Evolutionary conservation across 2,329 filamentous ascomycete genomes (phyloP), one percentile per base, ranked within the genome.

Genomic region (Alternaria triticina): DNA sequence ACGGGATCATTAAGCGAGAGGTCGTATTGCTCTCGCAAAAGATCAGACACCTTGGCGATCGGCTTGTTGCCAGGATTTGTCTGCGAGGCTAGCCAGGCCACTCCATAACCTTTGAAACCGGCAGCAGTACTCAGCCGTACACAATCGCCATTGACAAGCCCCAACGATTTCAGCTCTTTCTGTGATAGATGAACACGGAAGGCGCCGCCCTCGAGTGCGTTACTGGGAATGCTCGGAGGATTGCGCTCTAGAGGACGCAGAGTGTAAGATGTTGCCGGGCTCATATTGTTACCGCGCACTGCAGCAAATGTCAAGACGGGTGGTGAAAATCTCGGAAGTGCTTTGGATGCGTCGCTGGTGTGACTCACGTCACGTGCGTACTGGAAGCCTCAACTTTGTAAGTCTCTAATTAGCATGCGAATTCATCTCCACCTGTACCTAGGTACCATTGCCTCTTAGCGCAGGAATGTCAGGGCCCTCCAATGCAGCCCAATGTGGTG

Each of bases 11-110:
- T 15, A 5, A 96, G 83, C 64, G 90, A 90, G 70, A 97, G 86
- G 1, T 88, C 88, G 69, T 91, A 91, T 7, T 88, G 86, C 36
- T 91, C 90, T 66, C 92, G 90, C 57, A 96, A 88, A 6, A 88
- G 84, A 66, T 92, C 90, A 22, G 92, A 81, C 90, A 82, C 92
- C 88, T 83, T 94, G 23, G 76, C 78, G 50, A 80, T 76, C 4
- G 73, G 71, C 59, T 80, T 80, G 61, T 75, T 79, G 20, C 75
- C 76, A 20, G 75, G 66, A 28, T 81, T 82, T 3, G 79, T 79
- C 60, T 83, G 82, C 36, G 83, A 75, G 4, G 87, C 86, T 44
- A 84, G 81, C 89, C 89, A 91, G 11, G 87, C 88, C 70, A 91
- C 85, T n/a, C 86, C 89, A 55, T 84, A 83, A 50, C 84, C 86